A percentile compares a stretch with the other conserved stretches of the same genome.
phyloP scores from a whole-genome alignment of 495 filamentous ascomycete species.

The Xylaria sp. region DNA sequence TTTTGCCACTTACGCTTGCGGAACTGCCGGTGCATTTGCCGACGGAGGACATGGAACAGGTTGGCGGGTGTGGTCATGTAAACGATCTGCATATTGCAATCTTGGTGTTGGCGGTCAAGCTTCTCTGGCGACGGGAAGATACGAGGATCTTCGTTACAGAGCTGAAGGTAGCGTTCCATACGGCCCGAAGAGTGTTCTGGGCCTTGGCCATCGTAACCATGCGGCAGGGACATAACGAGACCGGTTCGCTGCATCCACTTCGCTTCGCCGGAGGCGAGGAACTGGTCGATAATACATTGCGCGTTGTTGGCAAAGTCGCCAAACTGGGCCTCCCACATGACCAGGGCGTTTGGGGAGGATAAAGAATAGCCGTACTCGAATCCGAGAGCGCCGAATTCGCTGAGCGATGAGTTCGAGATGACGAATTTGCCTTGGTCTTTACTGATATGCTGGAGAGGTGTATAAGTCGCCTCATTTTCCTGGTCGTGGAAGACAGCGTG shows the following conservation, averaged over 20 bases:
- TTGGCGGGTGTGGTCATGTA: slow-evolving; percentile 94
- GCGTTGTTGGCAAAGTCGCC: slow-evolving; percentile 99
- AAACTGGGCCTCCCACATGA: slow-evolving; percentile 99
- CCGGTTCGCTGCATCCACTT: slow-evolving; percentile 99
- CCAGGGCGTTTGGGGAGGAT: slow-evolving; percentile 92
- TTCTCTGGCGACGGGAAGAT: slow-evolving; percentile 86
- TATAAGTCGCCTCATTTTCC: slow-evolving; percentile 89
- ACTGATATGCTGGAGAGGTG: slow-evolving; percentile 86
- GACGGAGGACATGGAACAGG: slow-evolving; percentile 92
- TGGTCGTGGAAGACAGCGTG: slow-evolving; percentile 98
- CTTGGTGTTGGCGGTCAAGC: slow-evolving; percentile 96
- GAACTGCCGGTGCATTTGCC: slow-evolving; percentile 99
- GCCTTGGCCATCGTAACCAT: slow-evolving; percentile 98
- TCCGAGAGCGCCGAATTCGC: slow-evolving; percentile 92
- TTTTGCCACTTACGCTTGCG: slow-evolving; percentile 80
- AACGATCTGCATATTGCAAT: slow-evolving; percentile 98
- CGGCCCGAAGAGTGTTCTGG: slow-evolving; percentile 98
- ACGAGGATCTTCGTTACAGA: slow-evolving; percentile 97
- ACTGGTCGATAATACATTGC: slow-evolving; percentile 98
- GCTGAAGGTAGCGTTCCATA: slow-evolving; percentile 96
- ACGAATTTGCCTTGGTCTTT: slow-evolving; percentile 92
- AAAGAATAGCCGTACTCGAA: slow-evolving; percentile 99
- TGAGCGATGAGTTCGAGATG: slow-evolving; percentile 96
- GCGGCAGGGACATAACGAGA: slow-evolving; percentile 90
- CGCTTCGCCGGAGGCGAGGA: slow-evolving; percentile 94